phyloP scores from a whole-genome alignment of 371 early-diverging fungal species.

The Umbelopsis sp. region DNA sequence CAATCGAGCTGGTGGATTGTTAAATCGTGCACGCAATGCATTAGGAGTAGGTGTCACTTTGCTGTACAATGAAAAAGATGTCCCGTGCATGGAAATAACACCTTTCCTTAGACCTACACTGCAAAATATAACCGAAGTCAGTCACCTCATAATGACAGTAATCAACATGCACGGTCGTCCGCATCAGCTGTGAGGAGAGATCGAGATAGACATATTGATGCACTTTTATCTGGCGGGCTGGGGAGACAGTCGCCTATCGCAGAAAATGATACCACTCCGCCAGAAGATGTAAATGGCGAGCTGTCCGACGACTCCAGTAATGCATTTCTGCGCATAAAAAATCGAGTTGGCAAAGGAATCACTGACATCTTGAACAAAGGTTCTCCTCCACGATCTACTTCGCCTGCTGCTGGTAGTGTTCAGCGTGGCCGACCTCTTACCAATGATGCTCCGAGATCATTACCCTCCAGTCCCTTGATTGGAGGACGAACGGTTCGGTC shows the following conservation, averaged over 20 bases:
- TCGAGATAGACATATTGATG: constrained; percentile 44
- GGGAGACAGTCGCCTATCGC: not conserved
- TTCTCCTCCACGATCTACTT: constrained; percentile 1
- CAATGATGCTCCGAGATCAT: constrained; percentile 16
- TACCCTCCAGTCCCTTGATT: constrained; percentile 26
- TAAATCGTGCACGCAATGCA: constrained; percentile 31
- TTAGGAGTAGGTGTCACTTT: constrained; percentile 2
- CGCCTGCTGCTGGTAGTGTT: constrained; percentile 11
- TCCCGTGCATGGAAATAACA: not conserved
- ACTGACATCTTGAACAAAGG: constrained; percentile 36
- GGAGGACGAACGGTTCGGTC: constrained; percentile 37
- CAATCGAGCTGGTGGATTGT: constrained; percentile 32
- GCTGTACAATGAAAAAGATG: not conserved
- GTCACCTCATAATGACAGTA: constrained; percentile 19
- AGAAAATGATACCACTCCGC: constrained; percentile 15
- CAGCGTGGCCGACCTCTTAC: constrained; percentile 5
- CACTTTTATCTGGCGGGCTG: constrained; percentile 33
- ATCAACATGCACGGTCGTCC: constrained; percentile 7
- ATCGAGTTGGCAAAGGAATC: constrained; percentile 28
- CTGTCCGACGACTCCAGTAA: constrained; percentile 11
- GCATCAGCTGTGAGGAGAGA: constrained; percentile 31
- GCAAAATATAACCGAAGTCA: constrained; percentile 36
- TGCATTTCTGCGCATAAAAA: constrained; percentile 13
- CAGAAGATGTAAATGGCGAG: constrained; percentile 18
- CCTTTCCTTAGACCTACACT: constrained; percentile 28